These are phyloP conservation scores for Wickerhamiella sergipiensis DNA, from an alignment of 805 yeast genomes.

Conservation along the genomic window DNA sequence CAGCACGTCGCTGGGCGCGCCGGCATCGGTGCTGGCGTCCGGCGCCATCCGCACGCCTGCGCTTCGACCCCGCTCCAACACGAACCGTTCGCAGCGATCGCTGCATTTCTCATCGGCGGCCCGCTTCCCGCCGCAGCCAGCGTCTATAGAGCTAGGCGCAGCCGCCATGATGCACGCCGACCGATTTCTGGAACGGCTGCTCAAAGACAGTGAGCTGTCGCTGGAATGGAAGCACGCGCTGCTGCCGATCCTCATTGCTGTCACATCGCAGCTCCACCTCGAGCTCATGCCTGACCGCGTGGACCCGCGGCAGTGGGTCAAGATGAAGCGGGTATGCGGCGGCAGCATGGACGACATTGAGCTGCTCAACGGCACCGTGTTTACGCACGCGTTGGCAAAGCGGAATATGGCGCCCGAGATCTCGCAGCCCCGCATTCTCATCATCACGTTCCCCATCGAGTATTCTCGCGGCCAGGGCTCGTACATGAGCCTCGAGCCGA, in stretches of 20 bases:
- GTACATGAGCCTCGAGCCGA: constrained; percentile 69
- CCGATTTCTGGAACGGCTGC: constrained; percentile 21
- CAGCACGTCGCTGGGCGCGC: background rate
- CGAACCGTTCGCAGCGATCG: background rate
- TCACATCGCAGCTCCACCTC: constrained; percentile 46
- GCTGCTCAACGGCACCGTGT: constrained; percentile 64
- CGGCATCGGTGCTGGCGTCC: background rate
- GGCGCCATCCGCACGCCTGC: background rate
- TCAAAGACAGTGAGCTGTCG: constrained; percentile 24
- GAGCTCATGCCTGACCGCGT: constrained; percentile 52
- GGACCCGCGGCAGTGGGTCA: constrained; percentile 80
- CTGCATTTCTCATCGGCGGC: background rate
- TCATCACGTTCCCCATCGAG: constrained; percentile 82
- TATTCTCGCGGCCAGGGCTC: constrained; percentile 65
- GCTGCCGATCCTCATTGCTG: constrained; percentile 35
- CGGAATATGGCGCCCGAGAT: constrained; percentile 61
- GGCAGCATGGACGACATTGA: constrained; percentile 48
- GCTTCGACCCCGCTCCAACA: background rate
- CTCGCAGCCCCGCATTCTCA: constrained; percentile 56
- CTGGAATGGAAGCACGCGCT: constrained; percentile 48
- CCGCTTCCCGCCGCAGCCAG: constrained; percentile 1
- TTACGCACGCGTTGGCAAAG: constrained; percentile 70
- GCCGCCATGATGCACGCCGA: constrained; percentile 22
- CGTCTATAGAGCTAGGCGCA: constrained; percentile 20
- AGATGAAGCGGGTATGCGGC: constrained; percentile 74